These are phyloP conservation scores for Benincasa hispida DNA, from an alignment of 306 rosid species.

Conservation along the genomic window DNA sequence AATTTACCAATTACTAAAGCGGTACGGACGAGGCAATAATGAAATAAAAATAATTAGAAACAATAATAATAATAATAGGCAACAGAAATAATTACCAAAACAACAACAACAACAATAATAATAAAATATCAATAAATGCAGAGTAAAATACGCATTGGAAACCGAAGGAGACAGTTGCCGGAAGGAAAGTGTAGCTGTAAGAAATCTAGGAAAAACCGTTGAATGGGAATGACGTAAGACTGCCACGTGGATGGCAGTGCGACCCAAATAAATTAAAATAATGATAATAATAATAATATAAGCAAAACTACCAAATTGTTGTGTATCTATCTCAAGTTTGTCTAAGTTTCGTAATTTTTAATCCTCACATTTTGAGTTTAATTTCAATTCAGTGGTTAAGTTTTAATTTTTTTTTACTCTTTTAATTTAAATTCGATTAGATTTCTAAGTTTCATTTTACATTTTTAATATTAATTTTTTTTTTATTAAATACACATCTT, in stretches of 20 bases:
- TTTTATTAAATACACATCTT: too few relatives aligned
- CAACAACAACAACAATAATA: not conserved
- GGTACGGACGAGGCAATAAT: not conserved
- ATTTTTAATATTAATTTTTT: too few relatives aligned
- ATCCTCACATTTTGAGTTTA: too few relatives aligned
- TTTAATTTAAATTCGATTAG: too few relatives aligned
- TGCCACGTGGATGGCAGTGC: not conserved
- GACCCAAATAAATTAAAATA: not conserved
- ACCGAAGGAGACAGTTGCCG: not conserved
- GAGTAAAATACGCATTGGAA: not conserved
- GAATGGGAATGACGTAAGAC: not conserved
- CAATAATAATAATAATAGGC: not conserved
- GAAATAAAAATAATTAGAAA: not conserved
- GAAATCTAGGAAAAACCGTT: not conserved
- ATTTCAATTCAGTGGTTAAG: too few relatives aligned
- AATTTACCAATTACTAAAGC: not conserved
- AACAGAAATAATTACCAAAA: not conserved
- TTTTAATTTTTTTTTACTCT: too few relatives aligned
- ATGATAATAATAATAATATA: too few relatives aligned
- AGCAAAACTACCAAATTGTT: too few relatives aligned
- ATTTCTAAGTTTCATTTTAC: too few relatives aligned
- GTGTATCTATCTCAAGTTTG: too few relatives aligned
- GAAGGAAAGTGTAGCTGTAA: not conserved
- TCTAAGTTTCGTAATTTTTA: too few relatives aligned
- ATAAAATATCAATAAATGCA: not conserved